Evolutionary conservation across 371 early-diverging fungal genomes (phyloP).

Genomic region (Apophysomyces sp.): DNA sequence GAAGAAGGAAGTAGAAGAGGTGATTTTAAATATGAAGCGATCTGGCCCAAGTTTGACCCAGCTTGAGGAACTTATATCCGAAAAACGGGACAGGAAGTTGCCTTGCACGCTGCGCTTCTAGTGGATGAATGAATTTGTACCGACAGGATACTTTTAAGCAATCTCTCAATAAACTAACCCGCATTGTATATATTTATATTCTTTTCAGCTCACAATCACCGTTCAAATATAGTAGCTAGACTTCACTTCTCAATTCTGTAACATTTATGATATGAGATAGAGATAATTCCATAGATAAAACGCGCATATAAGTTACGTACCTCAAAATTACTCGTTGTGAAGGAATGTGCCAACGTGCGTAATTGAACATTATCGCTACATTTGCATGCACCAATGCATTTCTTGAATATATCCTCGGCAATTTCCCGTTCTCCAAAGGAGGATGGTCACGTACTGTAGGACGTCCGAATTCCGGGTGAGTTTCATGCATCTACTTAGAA

Average conservation of each 20-base stretch:
- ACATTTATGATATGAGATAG: not conserved
- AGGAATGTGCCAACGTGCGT: not conserved
- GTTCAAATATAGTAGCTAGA: too few relatives aligned
- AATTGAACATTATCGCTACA: not conserved
- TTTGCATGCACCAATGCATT: not conserved
- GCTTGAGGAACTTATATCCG: not conserved
- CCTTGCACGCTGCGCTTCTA: conserved; percentile 2
- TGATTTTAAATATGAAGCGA: too few relatives aligned
- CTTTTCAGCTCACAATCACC: too few relatives aligned
- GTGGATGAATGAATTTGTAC: too few relatives aligned
- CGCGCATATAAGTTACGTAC: not conserved
- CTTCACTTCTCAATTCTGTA: too few relatives aligned
- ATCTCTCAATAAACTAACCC: too few relatives aligned
- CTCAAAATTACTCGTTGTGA: not conserved
- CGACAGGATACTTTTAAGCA: too few relatives aligned
- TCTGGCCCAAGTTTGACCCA: not conserved
- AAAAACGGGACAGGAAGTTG: not conserved
- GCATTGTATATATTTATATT: too few relatives aligned
- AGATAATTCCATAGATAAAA: not conserved
- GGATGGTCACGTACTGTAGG: too few relatives aligned
- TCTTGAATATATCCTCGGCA: not conserved
- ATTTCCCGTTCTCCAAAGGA: not conserved
- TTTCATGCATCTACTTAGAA: too few relatives aligned
- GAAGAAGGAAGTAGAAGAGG: not conserved
- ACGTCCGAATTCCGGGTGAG: too few relatives aligned